Evolutionary conservation across 345 rosid species (phyloP).

Genomic region (Pistacia atlantica): DNA sequence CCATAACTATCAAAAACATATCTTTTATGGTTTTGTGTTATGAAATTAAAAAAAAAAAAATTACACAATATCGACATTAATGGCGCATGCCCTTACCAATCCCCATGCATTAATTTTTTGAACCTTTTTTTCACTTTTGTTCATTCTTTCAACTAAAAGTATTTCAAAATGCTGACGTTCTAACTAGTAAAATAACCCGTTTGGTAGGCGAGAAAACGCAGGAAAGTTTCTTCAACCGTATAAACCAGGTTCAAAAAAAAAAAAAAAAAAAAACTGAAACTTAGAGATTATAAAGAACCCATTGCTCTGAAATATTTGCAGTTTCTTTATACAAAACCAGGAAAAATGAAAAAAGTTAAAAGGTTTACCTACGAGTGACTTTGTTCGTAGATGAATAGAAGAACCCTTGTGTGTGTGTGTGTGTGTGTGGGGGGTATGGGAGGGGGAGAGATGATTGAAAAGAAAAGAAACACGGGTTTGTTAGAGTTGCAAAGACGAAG

Average conservation of each 20-base stretch:
- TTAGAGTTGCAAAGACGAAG: neutral
- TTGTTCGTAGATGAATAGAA: too few species aligned
- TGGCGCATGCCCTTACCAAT: neutral
- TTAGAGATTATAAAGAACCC: neutral
- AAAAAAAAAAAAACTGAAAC: neutral
- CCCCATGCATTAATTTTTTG: neutral
- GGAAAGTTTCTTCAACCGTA: neutral
- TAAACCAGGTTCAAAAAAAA: neutral
- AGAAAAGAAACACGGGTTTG: too few species aligned
- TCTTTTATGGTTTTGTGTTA: too few species aligned
- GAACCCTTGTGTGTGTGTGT: too few species aligned
- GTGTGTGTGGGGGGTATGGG: too few species aligned
- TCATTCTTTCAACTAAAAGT: neutral
- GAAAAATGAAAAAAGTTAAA: too few species aligned
- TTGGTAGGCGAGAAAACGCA: conserved; percentile 11
- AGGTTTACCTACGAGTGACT: too few species aligned
- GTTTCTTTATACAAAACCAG: too few species aligned
- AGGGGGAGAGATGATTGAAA: too few species aligned
- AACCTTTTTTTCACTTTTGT: neutral
- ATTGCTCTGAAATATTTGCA: neutral
- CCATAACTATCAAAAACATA: neutral
- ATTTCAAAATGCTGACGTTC: neutral
- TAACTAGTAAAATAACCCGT: neutral
- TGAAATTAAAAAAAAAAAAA: neutral
- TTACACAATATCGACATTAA: neutral